Evolutionary conservation across 768 basidiomycete species (phyloP), one percentile per base, ranked within the genome.

Genomic region (Leccinum variicolor): DNA sequence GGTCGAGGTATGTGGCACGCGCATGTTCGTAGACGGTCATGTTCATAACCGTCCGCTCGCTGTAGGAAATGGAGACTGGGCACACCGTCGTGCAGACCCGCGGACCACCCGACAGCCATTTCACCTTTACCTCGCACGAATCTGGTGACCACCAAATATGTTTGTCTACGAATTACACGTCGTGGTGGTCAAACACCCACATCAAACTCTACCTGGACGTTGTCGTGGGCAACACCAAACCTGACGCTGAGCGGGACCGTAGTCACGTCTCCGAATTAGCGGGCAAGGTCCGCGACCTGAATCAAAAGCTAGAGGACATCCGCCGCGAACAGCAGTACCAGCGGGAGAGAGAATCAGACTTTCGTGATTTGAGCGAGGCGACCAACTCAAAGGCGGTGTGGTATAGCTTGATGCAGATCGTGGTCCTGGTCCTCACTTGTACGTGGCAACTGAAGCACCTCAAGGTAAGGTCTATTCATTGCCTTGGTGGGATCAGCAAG

Each of bases 131-230:
- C 26, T 97, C 96, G 5, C 94, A 97, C 70, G 93, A 95, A 59
- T 82, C 95, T 28, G 95, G 95, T 50, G 97, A 98, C 77, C 97
- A 99, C 76, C 87, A 91, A 53, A 97, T 99, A 69, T 99, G 97
- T 71, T 83, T 98, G 51, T 92, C 92, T 6, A 90, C 92, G 19
- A 96, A 96, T 73, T 89, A 93, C 74, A 87, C 92, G 3, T 84
- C 90, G 15, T 96, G 92, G 93, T 90, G 91, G 73, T 81, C 83
- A 56, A 82, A 78, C 66, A 85, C 92, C 2, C 95, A 98, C 72
- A 91, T 99, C 60, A 92, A 92, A 48, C 84, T 99, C 58, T 90
- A 98, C 76, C 85, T 99, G 64, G 97, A 98, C 68, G 83, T 99
- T 55, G 86, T 92, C 54, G 92, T 98, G 54, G 97, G 97, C 23